These are phyloP conservation scores for Plasmopara halstedii DNA, from an alignment of 352 stramenopile genomes.

Conservation along the genomic window DNA sequence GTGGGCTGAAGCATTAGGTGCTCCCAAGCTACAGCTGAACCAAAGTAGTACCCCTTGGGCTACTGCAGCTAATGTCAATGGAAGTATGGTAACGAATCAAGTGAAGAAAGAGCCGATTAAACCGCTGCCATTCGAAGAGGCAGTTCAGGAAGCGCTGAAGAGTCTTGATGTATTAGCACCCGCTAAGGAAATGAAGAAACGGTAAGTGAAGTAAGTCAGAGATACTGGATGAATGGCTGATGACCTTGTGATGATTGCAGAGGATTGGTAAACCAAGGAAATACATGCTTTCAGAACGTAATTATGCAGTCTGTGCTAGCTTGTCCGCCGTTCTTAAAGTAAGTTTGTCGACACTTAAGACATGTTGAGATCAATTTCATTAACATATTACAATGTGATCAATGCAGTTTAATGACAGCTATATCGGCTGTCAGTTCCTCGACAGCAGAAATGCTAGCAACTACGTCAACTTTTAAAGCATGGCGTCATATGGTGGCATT, in stretches of 20 bases:
- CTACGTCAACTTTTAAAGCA: slow-evolving; percentile 44
- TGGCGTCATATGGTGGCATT: slow-evolving; percentile 79
- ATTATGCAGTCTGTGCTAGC: slow-evolving; percentile 78
- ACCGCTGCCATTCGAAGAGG: slow-evolving; percentile 48
- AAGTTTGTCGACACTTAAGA: slow-evolving; percentile 4
- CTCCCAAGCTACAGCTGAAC: slow-evolving; percentile 20
- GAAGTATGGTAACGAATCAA: background rate
- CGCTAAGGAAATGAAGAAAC: slow-evolving; percentile 77
- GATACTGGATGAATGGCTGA: background rate
- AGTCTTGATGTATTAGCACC: slow-evolving; percentile 48
- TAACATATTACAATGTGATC: too few species aligned
- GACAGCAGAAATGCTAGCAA: slow-evolving; percentile 37
- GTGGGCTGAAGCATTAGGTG: slow-evolving; percentile 50
- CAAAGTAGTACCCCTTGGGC: slow-evolving; percentile 20
- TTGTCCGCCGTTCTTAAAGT: slow-evolving; percentile 79
- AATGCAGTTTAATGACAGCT: slow-evolving; percentile 49
- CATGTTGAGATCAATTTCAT: background rate
- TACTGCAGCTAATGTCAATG: slow-evolving; percentile 2
- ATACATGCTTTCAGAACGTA: slow-evolving; percentile 86
- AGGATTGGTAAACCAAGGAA: slow-evolving; percentile 78
- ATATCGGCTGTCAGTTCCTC: slow-evolving; percentile 47
- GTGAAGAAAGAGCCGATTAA: slow-evolving; percentile 1
- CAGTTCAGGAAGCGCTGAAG: slow-evolving; percentile 53
- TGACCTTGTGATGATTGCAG: slow-evolving; percentile 18
- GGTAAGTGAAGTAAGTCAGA: slow-evolving; percentile 20